phyloP scores from a whole-genome alignment of 2,329 filamentous ascomycete genomes.

The Ciborinia camelliae region DNA sequence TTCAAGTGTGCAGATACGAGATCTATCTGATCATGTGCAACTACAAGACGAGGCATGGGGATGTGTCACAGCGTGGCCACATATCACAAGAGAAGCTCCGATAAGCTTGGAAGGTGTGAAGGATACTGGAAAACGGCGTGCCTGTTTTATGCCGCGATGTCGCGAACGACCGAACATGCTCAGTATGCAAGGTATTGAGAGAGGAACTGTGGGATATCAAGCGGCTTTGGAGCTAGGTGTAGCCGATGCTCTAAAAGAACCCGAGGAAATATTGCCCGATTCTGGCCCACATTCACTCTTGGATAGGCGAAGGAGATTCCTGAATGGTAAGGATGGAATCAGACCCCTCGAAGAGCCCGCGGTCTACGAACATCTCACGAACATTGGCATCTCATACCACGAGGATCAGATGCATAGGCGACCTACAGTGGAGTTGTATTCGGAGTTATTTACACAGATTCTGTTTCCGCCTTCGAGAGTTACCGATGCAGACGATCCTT shows the following conservation, averaged over 20 bases:
- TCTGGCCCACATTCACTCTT: constrained; percentile 25
- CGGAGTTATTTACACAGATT: constrained; percentile 58
- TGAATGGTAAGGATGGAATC: constrained; percentile 41
- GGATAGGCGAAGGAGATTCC: constrained; percentile 29
- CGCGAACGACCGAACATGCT: constrained; percentile 60
- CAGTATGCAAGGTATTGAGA: constrained; percentile 67
- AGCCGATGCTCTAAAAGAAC: constrained; percentile 61
- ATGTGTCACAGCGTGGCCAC: constrained; percentile 59
- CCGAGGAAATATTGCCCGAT: constrained; percentile 44
- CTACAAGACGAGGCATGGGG: constrained; percentile 63
- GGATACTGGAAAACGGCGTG: constrained; percentile 27
- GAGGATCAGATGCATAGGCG: constrained; percentile 49
- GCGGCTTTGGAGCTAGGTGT: constrained; percentile 64
- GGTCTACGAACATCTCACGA: constrained; percentile 55
- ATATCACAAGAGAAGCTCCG: constrained; percentile 52
- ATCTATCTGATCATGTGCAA: constrained; percentile 62
- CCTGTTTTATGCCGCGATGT: constrained; percentile 35
- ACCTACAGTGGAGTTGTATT: constrained; percentile 56
- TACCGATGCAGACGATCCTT: constrained; percentile 56
- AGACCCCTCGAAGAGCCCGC: constrained; percentile 55
- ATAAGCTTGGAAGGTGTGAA: constrained; percentile 40
- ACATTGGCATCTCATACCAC: constrained; percentile 53
- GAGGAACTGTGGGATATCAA: constrained; percentile 66
- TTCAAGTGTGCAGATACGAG: constrained; percentile 56
- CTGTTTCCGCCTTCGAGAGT: constrained; percentile 55